Evolutionary conservation across 495 filamentous ascomycete species (phyloP), one percentile per base, ranked within the genome.

Genomic region (Recurvomyces mirabilis): DNA sequence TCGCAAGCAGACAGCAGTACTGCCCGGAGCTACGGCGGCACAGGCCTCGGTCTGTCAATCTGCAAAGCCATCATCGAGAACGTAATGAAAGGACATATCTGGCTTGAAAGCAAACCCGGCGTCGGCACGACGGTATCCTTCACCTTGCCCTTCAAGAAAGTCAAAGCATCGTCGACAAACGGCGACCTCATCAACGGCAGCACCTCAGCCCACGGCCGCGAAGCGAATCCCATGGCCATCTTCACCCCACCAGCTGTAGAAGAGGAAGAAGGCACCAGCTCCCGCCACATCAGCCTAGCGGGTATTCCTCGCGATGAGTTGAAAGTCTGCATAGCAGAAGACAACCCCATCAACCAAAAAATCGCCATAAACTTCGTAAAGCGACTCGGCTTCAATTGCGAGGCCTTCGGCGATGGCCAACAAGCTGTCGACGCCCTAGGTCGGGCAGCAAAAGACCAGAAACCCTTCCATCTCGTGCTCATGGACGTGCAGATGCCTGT

Each of bases 401-500:
- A 88, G 60, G 84, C 87, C 15, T 93, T 82, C 61, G 82, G 79
- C 47, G 88, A 94, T 54, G 87, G 87, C 1, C 70, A 77, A 25
- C 83, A 87, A 58, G 84, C 86, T 4, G 82, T 94, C 22, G 86
- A 93, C 55, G 87, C 86, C 4, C 66, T 94, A 12, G 77, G 79
- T 19, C 66, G 71, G n/a, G 79, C 73, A 46, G 78, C 81, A 1
- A 64, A 62, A 17, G 76, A 82, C 48, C 82, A 79, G 4, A 65
- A 66, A 5, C 87, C 87, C 1, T 82, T 79, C 56, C 78, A 82
- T 55, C 72, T 94, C 19, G 82, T 93, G 23, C 69, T 94, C 21
- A 94, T 94, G 87, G 87, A 94, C 60, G 84, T 89, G 23, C 87
- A 93, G 65, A 94, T 94, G 87, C 87, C 87, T 0, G 77, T 87